Conservation (phyloP, 2,329 filamentous ascomycete species). For the Penicillium sp. region DNA sequence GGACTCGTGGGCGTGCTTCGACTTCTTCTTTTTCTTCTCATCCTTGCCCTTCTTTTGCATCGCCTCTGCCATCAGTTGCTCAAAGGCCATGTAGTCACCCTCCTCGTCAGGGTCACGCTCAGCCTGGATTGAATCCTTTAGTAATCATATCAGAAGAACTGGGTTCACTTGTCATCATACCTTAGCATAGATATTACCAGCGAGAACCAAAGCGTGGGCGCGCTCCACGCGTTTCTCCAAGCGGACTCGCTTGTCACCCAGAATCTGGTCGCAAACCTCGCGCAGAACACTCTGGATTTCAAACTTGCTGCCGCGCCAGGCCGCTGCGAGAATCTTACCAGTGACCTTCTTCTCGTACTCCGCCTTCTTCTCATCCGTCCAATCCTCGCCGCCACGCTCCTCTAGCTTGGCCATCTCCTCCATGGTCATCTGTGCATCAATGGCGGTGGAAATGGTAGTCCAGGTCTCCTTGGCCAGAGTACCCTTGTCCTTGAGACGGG, state of each 20-base stretch:
- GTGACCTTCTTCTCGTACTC: constrained; percentile 96
- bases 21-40: constrained; percentile 72
- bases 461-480: constrained; percentile 97
- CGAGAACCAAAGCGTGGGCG: constrained; percentile 83
- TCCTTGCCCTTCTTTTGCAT: constrained; percentile 88
- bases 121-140: constrained; percentile 61
- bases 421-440: constrained; percentile 97
- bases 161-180: constrained; percentile 54
- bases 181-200: constrained; percentile 87
- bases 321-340: constrained; percentile 95
- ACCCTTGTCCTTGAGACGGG: constrained; percentile 91
- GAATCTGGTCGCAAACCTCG: constrained; percentile 87
- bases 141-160: not conserved
- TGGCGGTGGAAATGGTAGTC: constrained; percentile 94
- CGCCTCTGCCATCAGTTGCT: constrained; percentile 95
- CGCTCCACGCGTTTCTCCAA: constrained; percentile 86
- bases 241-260: constrained; percentile 78
- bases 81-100: constrained; percentile 97
- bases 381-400: constrained; percentile 91
- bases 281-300: constrained; percentile 96
- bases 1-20: constrained; percentile 38
- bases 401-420: constrained; percentile 98
- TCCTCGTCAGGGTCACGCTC: constrained; percentile 91
- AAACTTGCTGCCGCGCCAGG: constrained; percentile 95
- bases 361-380: constrained; percentile 95